phyloP scores from a whole-genome alignment of 257 asterid species.

The Striga asiatica region DNA sequence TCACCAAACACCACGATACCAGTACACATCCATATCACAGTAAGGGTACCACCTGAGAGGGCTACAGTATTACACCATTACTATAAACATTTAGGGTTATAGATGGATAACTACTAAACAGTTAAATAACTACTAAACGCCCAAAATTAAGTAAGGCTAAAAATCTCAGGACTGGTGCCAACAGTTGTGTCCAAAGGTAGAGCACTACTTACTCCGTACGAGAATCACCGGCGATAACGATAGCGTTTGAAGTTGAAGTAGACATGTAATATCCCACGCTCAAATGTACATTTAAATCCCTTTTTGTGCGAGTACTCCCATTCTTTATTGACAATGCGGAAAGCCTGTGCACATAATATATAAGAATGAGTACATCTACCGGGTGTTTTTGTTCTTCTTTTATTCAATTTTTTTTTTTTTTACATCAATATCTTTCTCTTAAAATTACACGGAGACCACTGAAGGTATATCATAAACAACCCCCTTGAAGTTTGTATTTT shows the following conservation, averaged over 20 bases:
- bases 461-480: no score
- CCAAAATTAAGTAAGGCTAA: no score
- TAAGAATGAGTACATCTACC: not conserved
- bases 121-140: no score
- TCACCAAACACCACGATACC: no score
- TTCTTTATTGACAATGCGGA: conserved; percentile 63
- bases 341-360: conserved; percentile 30
- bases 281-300: conserved; percentile 64
- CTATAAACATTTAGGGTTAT: no score
- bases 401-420: not conserved
- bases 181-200: not conserved
- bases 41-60: no score
- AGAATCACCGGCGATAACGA: conserved; percentile 58
- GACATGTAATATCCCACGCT: conserved; percentile 57
- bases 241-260: conserved; percentile 80
- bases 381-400: not conserved
- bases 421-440: no score
- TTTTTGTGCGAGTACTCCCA: conserved; percentile 76
- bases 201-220: not conserved
- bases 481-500: not conserved
- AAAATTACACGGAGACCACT: not conserved
- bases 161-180: no score
- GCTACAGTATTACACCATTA: no score
- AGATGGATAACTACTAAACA: no score
- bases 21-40: no score